Percentiles rank a stretch among this genome's conserved stretches.
These are phyloP conservation scores for Leccinum incarnatum DNA, from an alignment of 768 basidiomycete genomes.

Conservation along the genomic window DNA sequence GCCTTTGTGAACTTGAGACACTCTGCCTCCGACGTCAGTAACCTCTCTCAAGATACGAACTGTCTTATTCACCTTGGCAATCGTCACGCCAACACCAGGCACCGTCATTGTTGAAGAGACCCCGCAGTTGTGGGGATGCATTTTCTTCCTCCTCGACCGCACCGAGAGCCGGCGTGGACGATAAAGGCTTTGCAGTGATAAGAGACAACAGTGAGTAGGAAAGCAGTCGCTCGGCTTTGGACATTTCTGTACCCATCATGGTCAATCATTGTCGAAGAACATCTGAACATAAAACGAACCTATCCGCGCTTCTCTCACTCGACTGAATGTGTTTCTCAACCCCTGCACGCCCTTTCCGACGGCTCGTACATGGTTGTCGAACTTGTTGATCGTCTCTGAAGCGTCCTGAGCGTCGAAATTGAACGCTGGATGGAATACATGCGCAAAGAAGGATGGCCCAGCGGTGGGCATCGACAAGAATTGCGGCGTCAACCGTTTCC, in stretches of 20 bases:
- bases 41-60: background rate
- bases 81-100: constrained; percentile 88
- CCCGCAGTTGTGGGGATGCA: constrained; percentile 41
- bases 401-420: constrained; percentile 79
- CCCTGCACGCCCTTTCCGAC: constrained; percentile 69
- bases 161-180: constrained; percentile 46
- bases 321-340: constrained; percentile 59
- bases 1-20: constrained; percentile 79
- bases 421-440: constrained; percentile 81
- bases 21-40: constrained; percentile 31
- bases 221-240: constrained; percentile 68
- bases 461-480: constrained; percentile 60
- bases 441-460: constrained; percentile 75
- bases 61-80: constrained; percentile 41
- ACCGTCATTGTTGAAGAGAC: constrained; percentile 64
- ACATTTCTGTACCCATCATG: constrained; percentile 56
- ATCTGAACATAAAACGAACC: constrained; percentile 32
- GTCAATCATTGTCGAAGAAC: background rate
- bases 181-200: constrained; percentile 65
- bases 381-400: constrained; percentile 52
- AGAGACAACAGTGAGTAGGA: constrained; percentile 73
- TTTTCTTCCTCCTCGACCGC: constrained; percentile 48
- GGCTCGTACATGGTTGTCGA: constrained; percentile 62
- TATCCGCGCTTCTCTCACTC: constrained; percentile 61
- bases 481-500: constrained; percentile 60